phyloP scores from a whole-genome alignment of 139 green algal species.

The Volvox reticuliferus region DNA sequence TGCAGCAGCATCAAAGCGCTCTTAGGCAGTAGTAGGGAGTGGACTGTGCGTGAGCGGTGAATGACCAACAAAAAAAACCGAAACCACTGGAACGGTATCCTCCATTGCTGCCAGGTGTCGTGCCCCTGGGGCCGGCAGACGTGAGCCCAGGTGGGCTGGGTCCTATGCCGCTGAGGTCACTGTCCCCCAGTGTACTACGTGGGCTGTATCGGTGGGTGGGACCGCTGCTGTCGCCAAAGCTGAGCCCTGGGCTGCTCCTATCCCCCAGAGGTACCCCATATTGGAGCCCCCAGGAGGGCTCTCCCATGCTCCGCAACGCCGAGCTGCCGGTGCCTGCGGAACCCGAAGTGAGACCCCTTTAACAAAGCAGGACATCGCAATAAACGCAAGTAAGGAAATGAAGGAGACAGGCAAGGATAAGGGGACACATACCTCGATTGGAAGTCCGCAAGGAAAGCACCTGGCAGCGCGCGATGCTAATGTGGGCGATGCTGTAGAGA shows the following conservation, averaged over 20 bases:
- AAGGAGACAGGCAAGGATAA: no score
- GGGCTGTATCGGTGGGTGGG: not conserved
- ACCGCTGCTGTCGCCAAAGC: slow-evolving; percentile 3
- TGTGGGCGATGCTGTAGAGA: no score
- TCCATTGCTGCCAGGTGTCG: not conserved
- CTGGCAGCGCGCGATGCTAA: no score
- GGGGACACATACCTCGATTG: no score
- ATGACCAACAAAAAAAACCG: no score
- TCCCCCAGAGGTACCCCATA: not conserved
- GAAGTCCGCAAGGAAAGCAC: no score
- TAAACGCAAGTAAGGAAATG: no score
- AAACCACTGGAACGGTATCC: not conserved
- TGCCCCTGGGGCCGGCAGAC: not conserved
- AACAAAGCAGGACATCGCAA: no score
- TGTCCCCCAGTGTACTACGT: not conserved
- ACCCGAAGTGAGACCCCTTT: no score
- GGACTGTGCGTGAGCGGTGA: no score
- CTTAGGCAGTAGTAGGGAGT: no score
- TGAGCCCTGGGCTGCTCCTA: not conserved
- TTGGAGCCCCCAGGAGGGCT: slow-evolving; percentile 11
- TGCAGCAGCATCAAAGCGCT: no score
- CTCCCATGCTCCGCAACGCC: not conserved
- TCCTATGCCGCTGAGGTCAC: not conserved
- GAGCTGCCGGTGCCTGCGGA: slow-evolving; percentile 12
- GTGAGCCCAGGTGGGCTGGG: not conserved